Base-by-base conservation (phyloP, 2,329 filamentous ascomycete species). In the Phoma sp. region DNA sequence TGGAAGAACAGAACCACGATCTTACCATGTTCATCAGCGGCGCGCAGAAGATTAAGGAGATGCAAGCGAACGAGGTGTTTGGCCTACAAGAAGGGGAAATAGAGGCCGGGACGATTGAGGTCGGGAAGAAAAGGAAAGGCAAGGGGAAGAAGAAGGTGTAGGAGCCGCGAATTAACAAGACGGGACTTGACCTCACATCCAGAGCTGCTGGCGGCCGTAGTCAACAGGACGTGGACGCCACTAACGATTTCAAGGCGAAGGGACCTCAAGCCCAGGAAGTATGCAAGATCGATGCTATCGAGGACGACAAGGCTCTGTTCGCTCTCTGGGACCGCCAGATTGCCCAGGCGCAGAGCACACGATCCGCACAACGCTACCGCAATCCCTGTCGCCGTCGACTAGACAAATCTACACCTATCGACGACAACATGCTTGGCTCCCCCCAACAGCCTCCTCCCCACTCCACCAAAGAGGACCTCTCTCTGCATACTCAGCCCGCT, bases 1-100 rank as follows among this genome's bases (percentile, higher is more conserved):
- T 96, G 38, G 85, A 87, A 62, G 92, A 96, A 73, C 89, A 92
- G 82, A 96, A 96, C 71, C 84, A 90, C 13, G 94, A 97, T 72
- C 73, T 97, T 71, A 87, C 83, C 45, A 93, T 96, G 82, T 96
- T 94, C 69, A 94, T 97, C 56, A 90, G 87, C 19, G 89, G 91
- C 0, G 86, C 90, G 74, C 87, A 95, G 76, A 94, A 92, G 76
- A 76, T 97, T 65, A 88, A 85, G 77, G 84, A 88, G 74, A 77
- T 92, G 76, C 84, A 83, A 25, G 83, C 82, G 62, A 86, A 85
- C 53, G 90, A 89, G n/a, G 90, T 94, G 73, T 75, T 95, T 33
- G 85, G 88, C 15, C 15, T 76, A 32, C 47, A 70, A 62, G 89
- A 88, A 46, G 90, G 90, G 0, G 90, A 84, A 48, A 81, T 88